Evolutionary conservation across 768 basidiomycete species (phyloP), one percentile per base, ranked within the genome.

Genomic region (Suillus variegatus): DNA sequence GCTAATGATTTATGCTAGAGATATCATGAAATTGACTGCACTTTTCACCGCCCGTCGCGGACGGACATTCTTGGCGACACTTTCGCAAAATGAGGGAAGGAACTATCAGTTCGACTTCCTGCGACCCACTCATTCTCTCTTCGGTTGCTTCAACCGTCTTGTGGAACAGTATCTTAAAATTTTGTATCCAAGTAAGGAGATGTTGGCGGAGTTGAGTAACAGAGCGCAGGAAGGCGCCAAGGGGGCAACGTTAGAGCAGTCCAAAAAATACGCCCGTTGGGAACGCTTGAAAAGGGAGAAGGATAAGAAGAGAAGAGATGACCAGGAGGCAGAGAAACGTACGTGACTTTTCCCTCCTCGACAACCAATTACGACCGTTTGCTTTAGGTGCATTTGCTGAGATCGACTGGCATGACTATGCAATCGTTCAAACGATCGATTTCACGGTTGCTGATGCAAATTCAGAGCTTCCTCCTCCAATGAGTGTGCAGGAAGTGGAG

Each of bases 341-440:
- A 74, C 71, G 93, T 85, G 18, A 52, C n/a, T 62, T 38, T 25
- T 25, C 18, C 3, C 22, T n/a, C 18, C 8, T 3, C 22, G 16
- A 52, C 22, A 36, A 41, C 10, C 41, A 43, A 32, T 58, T 13
- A 43, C 44, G 35, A 63, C 28, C 36, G 38, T 64, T 67, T 62
- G 70, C 68, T 61, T 7, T 66, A 91, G 93, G 88, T 77, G 97
- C 96, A 6, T 96, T 97, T 73, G 94, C 95, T 52, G 94, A 96
- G 74, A 98, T 99, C 70, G 97, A 99, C 74, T 99, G 97, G 97
- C 95, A 99, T 73, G 97, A 99, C 75, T 99, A 97, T 79, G 94
- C 95, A 47, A 94, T 97, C 64, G 97, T 98, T 7, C 95, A 98
- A 74, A 97, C 95, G 22, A 95, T 97, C 71, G 97, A 99, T 74